phyloP scores from a whole-genome alignment of 1,139 yeast genomes.

The Cylindricascospora bacillispora region DNA sequence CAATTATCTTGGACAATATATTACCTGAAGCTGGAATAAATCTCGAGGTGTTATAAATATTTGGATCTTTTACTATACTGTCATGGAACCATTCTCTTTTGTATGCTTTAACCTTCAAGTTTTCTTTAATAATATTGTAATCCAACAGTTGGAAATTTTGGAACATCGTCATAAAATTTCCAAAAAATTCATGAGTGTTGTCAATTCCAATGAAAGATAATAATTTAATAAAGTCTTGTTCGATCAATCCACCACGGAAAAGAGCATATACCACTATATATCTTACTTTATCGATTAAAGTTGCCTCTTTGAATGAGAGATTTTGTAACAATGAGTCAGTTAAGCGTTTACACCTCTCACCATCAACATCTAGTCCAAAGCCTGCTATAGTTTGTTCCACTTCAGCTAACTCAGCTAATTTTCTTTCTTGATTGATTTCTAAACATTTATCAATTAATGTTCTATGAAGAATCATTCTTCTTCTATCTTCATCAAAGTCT shows the following conservation, averaged over 20 bases:
- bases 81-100: constrained; percentile 45
- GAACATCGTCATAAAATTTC: constrained; percentile 40
- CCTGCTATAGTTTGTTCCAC: constrained; percentile 68
- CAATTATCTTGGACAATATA: constrained; percentile 35
- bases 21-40: constrained; percentile 60
- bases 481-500: constrained; percentile 57
- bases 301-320: constrained; percentile 40
- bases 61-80: constrained; percentile 38
- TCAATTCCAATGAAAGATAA: constrained; percentile 55
- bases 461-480: constrained; percentile 46
- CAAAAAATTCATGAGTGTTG: constrained; percentile 38
- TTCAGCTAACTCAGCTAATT: constrained; percentile 52
- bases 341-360: constrained; percentile 48
- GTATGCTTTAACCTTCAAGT: constrained; percentile 28
- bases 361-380: constrained; percentile 61
- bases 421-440: constrained; percentile 37
- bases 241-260: constrained; percentile 74
- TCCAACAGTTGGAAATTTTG: constrained; percentile 58
- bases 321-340: constrained; percentile 54
- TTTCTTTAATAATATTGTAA: constrained; percentile 45
- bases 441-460: constrained; percentile 48
- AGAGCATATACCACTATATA: constrained; percentile 66
- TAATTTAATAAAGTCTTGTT: constrained; percentile 59
- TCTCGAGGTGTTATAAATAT: constrained; percentile 63
- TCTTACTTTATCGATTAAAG: constrained; percentile 57